phyloP scores from a whole-genome alignment of 768 basidiomycete species.

The Mycena crocata region DNA sequence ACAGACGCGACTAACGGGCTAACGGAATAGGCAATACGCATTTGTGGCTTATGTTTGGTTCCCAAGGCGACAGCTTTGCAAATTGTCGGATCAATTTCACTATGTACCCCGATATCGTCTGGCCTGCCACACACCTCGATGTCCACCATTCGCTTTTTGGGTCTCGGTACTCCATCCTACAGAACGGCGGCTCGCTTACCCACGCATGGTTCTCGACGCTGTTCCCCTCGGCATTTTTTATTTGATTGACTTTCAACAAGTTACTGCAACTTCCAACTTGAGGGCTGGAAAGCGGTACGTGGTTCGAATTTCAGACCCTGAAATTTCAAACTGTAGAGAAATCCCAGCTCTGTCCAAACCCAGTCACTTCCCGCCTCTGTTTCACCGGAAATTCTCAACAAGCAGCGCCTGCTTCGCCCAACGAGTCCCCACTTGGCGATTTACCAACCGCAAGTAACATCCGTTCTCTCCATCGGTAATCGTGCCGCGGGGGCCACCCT shows the following conservation, averaged over 20 bases:
- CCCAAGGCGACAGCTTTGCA: not conserved
- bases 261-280: no score
- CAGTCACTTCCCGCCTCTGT: constrained; percentile 72
- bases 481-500: constrained; percentile 85
- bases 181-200: no score
- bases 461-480: constrained; percentile 86
- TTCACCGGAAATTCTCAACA: constrained; percentile 76
- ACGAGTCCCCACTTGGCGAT: constrained; percentile 95
- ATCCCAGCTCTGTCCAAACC: constrained; percentile 72
- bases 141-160: not conserved
- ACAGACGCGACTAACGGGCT: no score
- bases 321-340: not conserved
- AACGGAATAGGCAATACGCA: not conserved
- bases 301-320: no score
- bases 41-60: not conserved
- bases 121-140: no score
- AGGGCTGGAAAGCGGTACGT: no score
- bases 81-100: no score
- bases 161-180: no score
- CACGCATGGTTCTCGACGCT: no score
- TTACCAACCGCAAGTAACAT: constrained; percentile 94
- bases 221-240: no score
- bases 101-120: no score
- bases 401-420: constrained; percentile 89
- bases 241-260: no score